phyloP scores from a whole-genome alignment of 306 rosid species.

The Mucuna pruriens region DNA sequence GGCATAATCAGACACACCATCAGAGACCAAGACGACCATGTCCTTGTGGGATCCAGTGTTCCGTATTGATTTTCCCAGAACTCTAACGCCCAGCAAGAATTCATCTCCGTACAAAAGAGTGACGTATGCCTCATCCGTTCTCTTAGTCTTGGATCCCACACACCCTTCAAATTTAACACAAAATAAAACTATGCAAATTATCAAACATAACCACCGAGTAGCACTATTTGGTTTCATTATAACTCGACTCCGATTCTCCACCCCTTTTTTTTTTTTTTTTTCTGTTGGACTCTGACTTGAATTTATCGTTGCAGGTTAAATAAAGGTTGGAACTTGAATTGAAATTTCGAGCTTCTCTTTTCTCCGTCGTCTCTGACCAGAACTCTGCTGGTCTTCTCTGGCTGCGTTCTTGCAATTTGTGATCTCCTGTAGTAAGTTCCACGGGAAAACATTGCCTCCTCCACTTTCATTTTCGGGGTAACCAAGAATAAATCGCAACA shows the following conservation, averaged over 20 bases:
- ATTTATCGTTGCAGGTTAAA: not conserved
- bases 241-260: slow-evolving; percentile 16
- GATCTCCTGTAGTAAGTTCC: slow-evolving; percentile 15
- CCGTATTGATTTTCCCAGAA: slow-evolving; percentile 91
- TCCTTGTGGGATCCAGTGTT: slow-evolving; percentile 83
- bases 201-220: slow-evolving; percentile 19
- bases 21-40: slow-evolving; percentile 93
- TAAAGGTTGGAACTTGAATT: slow-evolving; percentile 16
- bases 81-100: slow-evolving; percentile 92
- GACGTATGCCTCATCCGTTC: slow-evolving; percentile 73
- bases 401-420: slow-evolving; percentile 23
- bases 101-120: slow-evolving; percentile 97
- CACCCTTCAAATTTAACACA: slow-evolving; percentile 45
- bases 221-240: slow-evolving; percentile 43
- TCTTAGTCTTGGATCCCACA: slow-evolving; percentile 60
- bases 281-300: not conserved
- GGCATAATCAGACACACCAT: slow-evolving; percentile 92
- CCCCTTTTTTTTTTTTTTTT: not conserved
- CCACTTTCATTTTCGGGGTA: not conserved
- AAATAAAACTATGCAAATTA: slow-evolving; percentile 27
- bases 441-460: not conserved
- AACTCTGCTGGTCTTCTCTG: slow-evolving; percentile 36
- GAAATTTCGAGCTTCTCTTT: not conserved
- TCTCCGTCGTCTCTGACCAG: slow-evolving; percentile 23
- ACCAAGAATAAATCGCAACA: not conserved